Evolutionary conservation across 805 yeast genomes (phyloP), one percentile per base, ranked within the genome.

Genomic region (Starmerella khaoyaiensis): DNA sequence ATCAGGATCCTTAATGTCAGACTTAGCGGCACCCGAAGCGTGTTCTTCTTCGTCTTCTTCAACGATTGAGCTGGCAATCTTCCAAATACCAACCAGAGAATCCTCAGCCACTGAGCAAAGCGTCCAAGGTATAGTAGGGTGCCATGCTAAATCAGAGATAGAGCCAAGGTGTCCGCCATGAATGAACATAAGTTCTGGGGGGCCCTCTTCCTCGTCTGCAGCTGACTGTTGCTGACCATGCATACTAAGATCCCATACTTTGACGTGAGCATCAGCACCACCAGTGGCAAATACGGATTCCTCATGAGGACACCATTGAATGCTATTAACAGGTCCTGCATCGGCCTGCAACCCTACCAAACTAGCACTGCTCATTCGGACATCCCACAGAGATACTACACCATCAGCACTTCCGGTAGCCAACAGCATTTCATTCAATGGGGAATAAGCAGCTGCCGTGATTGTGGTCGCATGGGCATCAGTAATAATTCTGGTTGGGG

Each of bases 101-200:
- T 83, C 94, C 50, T 79, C 90, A 1, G 80, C 82, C 36, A 74
- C 74, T 37, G 79, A 71, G 6, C 76, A 76, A 23, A 73, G 56
- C 1, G 79, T 64, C 58, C 75, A 68, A 19, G 66, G 64, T 33
- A 76, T 57, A 8, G 53, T 56, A 2, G 82, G 80, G 50, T 78
- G 76, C 68, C 86, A 71, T 39, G 68, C 74, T 33, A 77, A 61
- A 46, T 76, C 87, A 39, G 74, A 65, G 31, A 83, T 66, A 36
- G 74, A 65, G 33, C 71, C 72, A 2, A 84, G 72, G 59, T 83
- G 94, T 10, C 94, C 94, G 12, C 93, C 94, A 57, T 84, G 94
- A 51, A 81, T 69, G 53, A 81, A 83, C 18, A 61, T 59, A 40
- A 83, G 66, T 54, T 83, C 78, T 5, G 94, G 90, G 45, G 84